Conservation (phyloP, 768 basidiomycete species). For the Suillus americanus region DNA sequence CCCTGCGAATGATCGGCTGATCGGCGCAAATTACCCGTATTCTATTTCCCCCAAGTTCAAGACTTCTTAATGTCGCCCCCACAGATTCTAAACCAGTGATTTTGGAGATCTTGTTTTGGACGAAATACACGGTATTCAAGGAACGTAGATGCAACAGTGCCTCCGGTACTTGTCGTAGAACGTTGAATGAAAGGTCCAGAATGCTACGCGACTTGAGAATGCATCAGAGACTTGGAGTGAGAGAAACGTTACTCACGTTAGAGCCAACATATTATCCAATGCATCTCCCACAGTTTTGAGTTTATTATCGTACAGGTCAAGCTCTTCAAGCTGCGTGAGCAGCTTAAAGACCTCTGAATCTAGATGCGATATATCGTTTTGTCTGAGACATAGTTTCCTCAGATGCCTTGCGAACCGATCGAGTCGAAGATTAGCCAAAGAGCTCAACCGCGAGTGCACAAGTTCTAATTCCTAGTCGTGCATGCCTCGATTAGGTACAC, state of each 20-base stretch:
- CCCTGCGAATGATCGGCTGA: conserved; percentile 1
- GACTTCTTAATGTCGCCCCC: conserved; percentile 62
- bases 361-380: conserved; percentile 76
- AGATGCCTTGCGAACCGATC: conserved; percentile 70
- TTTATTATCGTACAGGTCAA: conserved; percentile 97
- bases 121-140: conserved; percentile 84
- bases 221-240: neutral
- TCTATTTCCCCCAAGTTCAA: conserved; percentile 93
- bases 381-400: conserved; percentile 78
- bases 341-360: conserved; percentile 70
- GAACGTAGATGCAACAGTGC: conserved; percentile 54
- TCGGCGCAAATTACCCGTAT: conserved; percentile 62
- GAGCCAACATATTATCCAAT: conserved; percentile 51
- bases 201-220: conserved; percentile 42
- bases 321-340: conserved; percentile 73
- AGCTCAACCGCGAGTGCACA: conserved; percentile 73
- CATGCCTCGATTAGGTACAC: neutral
- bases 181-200: conserved; percentile 94
- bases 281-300: conserved; percentile 72
- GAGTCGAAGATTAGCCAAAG: conserved; percentile 66
- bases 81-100: conserved; percentile 65
- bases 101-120: conserved; percentile 90
- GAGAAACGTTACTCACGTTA: conserved; percentile 47
- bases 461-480: conserved; percentile 77
- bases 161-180: conserved; percentile 71